Percentiles rank a stretch among this genome's conserved stretches.
Evolutionary conservation across 2,329 filamentous ascomycete genomes (phyloP).

Genomic region (Colletotrichum australisinense): DNA sequence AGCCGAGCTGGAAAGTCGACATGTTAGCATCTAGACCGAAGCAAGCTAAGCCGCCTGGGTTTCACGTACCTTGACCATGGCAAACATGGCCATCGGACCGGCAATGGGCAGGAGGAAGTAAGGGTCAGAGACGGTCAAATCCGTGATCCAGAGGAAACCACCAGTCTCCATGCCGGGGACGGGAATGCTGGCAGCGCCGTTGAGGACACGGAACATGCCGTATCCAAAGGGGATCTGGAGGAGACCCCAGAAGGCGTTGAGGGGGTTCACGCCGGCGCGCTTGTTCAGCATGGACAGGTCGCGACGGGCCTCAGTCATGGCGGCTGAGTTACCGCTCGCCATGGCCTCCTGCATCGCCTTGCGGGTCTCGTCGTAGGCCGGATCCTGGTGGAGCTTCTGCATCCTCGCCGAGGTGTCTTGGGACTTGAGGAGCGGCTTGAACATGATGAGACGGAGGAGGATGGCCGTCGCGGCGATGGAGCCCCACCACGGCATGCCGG

Average conservation of each 20-base stretch:
- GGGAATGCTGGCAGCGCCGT: slow-evolving; percentile 80
- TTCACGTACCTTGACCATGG: slow-evolving; percentile 62
- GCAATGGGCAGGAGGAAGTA: slow-evolving; percentile 77
- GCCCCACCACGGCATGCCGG: slow-evolving; percentile 84
- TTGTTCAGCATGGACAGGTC: slow-evolving; percentile 51
- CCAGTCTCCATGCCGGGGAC: slow-evolving; percentile 82
- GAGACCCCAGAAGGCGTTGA: slow-evolving; percentile 51
- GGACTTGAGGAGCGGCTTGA: slow-evolving; percentile 73
- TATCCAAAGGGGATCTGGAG: slow-evolving; percentile 75
- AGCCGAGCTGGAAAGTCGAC: slow-evolving; percentile 46
- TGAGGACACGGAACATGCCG: slow-evolving; percentile 82
- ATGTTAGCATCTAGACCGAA: slow-evolving; percentile 22
- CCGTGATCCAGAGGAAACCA: slow-evolving; percentile 80
- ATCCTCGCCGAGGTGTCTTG: slow-evolving; percentile 73
- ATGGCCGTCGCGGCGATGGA: slow-evolving; percentile 76
- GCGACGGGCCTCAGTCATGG: slow-evolving; percentile 56
- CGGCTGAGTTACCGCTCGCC: slow-evolving; percentile 60
- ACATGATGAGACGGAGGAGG: slow-evolving; percentile 71
- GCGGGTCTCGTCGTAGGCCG: slow-evolving; percentile 59
- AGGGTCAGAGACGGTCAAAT: slow-evolving; percentile 83
- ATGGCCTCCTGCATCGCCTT: slow-evolving; percentile 61
- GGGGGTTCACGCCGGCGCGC: slow-evolving; percentile 48
- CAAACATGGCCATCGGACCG: slow-evolving; percentile 67
- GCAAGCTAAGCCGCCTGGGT: not conserved
- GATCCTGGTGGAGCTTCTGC: slow-evolving; percentile 65